A percentile compares a stretch with the other conserved stretches of the same genome.
Evolutionary conservation across 1,284 basidiomycete species (phyloP).

Genomic region (Cryptococcus depauperatus): DNA sequence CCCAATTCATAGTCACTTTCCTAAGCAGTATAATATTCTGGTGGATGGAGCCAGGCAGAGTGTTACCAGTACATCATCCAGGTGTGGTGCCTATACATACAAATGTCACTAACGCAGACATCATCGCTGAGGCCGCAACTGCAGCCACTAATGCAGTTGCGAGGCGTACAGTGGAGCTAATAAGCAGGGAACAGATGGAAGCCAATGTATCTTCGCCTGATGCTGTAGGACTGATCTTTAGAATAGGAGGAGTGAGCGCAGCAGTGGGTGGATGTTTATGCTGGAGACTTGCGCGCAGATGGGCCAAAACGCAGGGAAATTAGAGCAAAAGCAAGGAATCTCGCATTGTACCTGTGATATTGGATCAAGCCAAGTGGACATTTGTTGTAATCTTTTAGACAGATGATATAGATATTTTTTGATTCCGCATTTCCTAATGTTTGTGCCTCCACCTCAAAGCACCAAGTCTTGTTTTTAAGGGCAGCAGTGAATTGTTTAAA

Average conservation of each 20-base stretch:
- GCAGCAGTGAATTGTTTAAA: too few species aligned
- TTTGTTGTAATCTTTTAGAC: background rate
- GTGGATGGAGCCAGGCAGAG: slow-evolving; percentile 43
- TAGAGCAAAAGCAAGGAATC: background rate
- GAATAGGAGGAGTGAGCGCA: slow-evolving; percentile 66
- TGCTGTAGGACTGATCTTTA: slow-evolving; percentile 71
- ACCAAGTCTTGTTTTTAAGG: too few species aligned
- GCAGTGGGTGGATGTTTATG: slow-evolving; percentile 61
- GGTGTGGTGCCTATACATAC: slow-evolving; percentile 9
- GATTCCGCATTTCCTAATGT: background rate
- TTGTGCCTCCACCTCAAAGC: background rate
- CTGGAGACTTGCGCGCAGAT: slow-evolving; percentile 53
- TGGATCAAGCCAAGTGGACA: background rate
- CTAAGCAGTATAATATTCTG: slow-evolving; percentile 48
- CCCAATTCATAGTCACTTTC: slow-evolving; percentile 51
- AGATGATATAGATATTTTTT: background rate
- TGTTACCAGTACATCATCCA: slow-evolving; percentile 28
- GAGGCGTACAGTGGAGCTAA: slow-evolving; percentile 2
- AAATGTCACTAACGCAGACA: slow-evolving; percentile 15
- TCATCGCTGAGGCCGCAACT: slow-evolving; percentile 1
- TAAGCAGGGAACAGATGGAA: slow-evolving; percentile 4
- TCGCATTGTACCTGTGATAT: background rate
- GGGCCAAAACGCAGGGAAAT: slow-evolving; percentile 22
- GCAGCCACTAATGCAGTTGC: slow-evolving; percentile 1
- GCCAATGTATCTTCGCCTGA: slow-evolving; percentile 36